Conservation (phyloP, 2,329 filamentous ascomycete species). For the Stagonosporopsis rhizophila region DNA sequence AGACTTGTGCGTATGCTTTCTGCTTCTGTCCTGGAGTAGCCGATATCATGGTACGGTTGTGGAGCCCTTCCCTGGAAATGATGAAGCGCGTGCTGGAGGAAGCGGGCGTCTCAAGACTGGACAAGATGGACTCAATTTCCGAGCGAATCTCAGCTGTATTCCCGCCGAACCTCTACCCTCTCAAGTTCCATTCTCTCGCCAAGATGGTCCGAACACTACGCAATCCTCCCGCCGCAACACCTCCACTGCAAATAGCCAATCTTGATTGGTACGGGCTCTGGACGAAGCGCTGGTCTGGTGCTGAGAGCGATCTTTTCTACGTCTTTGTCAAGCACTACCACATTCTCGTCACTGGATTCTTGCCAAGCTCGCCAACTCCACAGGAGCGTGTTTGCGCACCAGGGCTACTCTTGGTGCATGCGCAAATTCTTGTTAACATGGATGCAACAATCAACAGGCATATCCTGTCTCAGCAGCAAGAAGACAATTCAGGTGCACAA, state of each 20-base stretch:
- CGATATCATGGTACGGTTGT: conserved; percentile 81
- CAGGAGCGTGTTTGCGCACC: conserved; percentile 71
- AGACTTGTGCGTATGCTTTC: conserved; percentile 90
- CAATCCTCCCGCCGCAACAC: conserved; percentile 63
- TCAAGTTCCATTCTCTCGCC: conserved; percentile 70
- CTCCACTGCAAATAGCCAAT: conserved; percentile 72
- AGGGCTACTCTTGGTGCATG: conserved; percentile 79
- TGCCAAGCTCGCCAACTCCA: conserved; percentile 56
- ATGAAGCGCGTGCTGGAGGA: conserved; percentile 76
- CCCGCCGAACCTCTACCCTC: conserved; percentile 67
- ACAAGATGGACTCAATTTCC: conserved; percentile 55
- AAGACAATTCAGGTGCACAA: conserved; percentile 50
- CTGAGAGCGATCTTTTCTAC: conserved; percentile 88
- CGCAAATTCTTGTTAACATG: conserved; percentile 78
- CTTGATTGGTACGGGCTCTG: conserved; percentile 88
- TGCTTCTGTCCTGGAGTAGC: conserved; percentile 89
- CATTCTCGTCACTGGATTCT: conserved; percentile 73
- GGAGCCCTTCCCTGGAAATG: conserved; percentile 73
- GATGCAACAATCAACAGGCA: conserved; percentile 86
- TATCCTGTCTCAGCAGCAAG: conserved; percentile 48
- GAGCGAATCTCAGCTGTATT: conserved; percentile 74
- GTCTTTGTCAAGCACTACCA: conserved; percentile 91
- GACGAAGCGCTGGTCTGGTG: conserved; percentile 84
- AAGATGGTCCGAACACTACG: conserved; percentile 66
- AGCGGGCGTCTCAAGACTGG: conserved; percentile 67